phyloP scores from a whole-genome alignment of 164 flowering plant genomes.

The Tetrastigma voinierianum region DNA sequence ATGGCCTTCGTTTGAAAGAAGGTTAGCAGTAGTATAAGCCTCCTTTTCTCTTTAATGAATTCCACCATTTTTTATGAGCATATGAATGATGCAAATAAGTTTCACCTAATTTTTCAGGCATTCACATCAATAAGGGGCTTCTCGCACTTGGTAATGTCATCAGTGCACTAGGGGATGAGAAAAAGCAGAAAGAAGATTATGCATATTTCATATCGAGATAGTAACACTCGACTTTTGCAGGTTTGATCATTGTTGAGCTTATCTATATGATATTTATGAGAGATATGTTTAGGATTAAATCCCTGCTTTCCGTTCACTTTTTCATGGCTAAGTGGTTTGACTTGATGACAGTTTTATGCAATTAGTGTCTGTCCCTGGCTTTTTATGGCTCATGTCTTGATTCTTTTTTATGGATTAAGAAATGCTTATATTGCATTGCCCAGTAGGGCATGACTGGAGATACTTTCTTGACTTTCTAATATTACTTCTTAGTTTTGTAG shows the following conservation, averaged over 20 bases:
- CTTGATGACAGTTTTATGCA: not conserved
- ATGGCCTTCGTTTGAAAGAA: slow-evolving; percentile 87
- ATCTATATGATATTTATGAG: not conserved
- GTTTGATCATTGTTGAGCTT: slow-evolving; percentile 25
- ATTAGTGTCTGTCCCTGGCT: not conserved
- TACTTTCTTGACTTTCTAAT: no score
- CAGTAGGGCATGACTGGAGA: not conserved
- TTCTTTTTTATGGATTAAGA: not conserved
- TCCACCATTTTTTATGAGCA: not conserved
- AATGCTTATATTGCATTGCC: not conserved
- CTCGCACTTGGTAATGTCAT: slow-evolving; percentile 87
- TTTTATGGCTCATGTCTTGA: not conserved
- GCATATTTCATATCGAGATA: slow-evolving; percentile 84
- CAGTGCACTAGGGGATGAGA: slow-evolving; percentile 86
- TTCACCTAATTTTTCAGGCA: slow-evolving; percentile 36
- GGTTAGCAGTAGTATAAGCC: slow-evolving; percentile 32
- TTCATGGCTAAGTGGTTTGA: not conserved
- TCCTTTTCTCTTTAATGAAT: not conserved
- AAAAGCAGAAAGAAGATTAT: slow-evolving; percentile 72
- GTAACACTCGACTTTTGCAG: slow-evolving; percentile 85
- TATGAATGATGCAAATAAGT: not conserved
- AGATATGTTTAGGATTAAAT: not conserved
- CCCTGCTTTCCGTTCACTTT: not conserved
- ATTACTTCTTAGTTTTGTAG: no score
- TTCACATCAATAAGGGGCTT: slow-evolving; percentile 82